Conservation (phyloP, 495 filamentous ascomycete genomes). For the Penicillium alfredii region DNA sequence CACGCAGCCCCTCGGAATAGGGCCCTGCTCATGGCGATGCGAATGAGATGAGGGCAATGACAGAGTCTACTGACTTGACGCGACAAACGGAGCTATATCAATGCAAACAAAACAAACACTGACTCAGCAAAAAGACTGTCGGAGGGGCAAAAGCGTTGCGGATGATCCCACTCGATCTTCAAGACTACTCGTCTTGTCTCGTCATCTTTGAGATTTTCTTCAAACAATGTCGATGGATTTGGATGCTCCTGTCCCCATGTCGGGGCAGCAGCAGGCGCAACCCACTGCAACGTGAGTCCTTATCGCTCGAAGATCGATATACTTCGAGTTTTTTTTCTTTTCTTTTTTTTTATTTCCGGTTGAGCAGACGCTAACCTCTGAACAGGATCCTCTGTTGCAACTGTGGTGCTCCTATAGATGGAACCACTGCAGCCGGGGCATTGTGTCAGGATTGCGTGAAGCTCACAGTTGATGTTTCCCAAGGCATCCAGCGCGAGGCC, state of each 20-base stretch:
- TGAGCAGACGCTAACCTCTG: conserved; percentile 15
- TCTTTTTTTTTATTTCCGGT: conserved; percentile 11
- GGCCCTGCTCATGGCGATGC: conserved; percentile 26
- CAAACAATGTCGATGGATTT: conserved; percentile 65
- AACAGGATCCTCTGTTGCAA: conserved; percentile 86
- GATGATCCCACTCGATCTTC: conserved; percentile 14
- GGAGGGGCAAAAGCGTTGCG: conserved; percentile 28
- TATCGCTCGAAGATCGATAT: background rate
- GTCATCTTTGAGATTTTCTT: conserved; percentile 6
- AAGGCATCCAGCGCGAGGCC: conserved; percentile 84
- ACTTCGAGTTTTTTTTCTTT: conserved; percentile 6
- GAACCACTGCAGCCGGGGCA: conserved; percentile 77
- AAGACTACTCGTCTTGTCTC: conserved; percentile 1
- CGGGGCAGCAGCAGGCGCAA: conserved; percentile 40
- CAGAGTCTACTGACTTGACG: conserved; percentile 3
- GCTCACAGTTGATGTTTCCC: conserved; percentile 86
- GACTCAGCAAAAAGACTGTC: conserved; percentile 23
- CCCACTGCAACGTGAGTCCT: conserved; percentile 54
- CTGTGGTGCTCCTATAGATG: conserved; percentile 89
- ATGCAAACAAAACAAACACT: background rate
- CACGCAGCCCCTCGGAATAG: conserved; percentile 24
- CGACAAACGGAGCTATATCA: conserved; percentile 3
- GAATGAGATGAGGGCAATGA: conserved; percentile 9
- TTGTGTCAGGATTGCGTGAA: conserved; percentile 93
- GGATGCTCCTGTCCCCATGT: conserved; percentile 56